Conservation (phyloP, 805 yeast genomes). For the Starmera quercuum region DNA sequence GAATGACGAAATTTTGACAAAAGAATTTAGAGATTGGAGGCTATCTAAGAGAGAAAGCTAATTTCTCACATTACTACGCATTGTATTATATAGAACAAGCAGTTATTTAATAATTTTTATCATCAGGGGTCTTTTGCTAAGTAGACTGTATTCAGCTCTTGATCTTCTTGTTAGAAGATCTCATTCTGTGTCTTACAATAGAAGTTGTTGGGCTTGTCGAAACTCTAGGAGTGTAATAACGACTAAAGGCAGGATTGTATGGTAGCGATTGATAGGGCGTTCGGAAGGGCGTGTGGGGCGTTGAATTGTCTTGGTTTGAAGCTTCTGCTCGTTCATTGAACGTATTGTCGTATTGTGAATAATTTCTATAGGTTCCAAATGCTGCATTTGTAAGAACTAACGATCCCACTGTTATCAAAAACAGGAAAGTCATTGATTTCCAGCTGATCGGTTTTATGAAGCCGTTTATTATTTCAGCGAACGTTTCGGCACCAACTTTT, state of each 20-base stretch:
- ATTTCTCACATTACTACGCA: no score
- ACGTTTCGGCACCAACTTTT: conserved; percentile 68
- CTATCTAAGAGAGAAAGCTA: not conserved
- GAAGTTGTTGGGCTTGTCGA: conserved; percentile 9
- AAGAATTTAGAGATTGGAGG: conserved; percentile 1
- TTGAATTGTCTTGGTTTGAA: conserved; percentile 12
- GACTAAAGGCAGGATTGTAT: conserved; percentile 14
- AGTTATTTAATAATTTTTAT: no score
- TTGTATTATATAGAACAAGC: no score
- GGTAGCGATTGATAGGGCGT: conserved; percentile 13
- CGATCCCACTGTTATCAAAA: conserved; percentile 41
- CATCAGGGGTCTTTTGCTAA: no score
- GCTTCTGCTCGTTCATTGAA: no score
- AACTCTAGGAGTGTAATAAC: conserved; percentile 15
- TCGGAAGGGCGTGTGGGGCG: conserved; percentile 11
- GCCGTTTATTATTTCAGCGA: conserved; percentile 76
- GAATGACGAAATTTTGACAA: not conserved
- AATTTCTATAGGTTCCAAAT: conserved; percentile 34
- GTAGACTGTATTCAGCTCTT: no score
- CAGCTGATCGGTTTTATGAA: conserved; percentile 65
- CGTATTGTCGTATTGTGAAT: conserved; percentile 8
- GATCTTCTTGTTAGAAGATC: not conserved
- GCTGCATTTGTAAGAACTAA: conserved; percentile 43
- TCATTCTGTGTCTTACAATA: conserved; percentile 1
- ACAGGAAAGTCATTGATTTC: conserved; percentile 51